Evolutionary conservation across 306 rosid species (phyloP).

Genomic region (Lithocarpus polystachyus): DNA sequence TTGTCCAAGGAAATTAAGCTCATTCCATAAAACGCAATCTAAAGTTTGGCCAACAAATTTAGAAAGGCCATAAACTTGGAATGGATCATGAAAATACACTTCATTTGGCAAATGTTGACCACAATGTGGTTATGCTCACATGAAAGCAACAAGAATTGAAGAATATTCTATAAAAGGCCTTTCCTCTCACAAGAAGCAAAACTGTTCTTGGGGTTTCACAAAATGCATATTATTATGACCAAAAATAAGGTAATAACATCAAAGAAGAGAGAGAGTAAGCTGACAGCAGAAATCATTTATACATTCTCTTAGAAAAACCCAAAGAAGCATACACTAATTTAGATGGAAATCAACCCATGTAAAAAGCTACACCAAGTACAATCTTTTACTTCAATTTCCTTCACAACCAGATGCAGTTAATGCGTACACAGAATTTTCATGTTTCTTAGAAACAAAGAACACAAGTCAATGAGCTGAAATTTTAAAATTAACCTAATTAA

Average conservation of each 20-base stretch:
- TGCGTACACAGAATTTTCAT: too few relatives aligned
- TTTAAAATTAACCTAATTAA: too few relatives aligned
- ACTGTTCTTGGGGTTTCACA: neutral
- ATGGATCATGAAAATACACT: neutral
- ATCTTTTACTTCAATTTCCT: too few relatives aligned
- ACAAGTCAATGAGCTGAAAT: too few relatives aligned
- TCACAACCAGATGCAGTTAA: too few relatives aligned
- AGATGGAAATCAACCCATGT: too few relatives aligned
- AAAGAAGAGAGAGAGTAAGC: neutral
- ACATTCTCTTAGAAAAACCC: neutral
- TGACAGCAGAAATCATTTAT: neutral
- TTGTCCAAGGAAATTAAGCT: neutral
- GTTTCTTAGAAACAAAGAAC: too few relatives aligned
- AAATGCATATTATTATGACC: neutral
- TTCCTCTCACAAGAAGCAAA: neutral
- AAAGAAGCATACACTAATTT: neutral
- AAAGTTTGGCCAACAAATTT: neutral
- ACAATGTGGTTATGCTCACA: neutral
- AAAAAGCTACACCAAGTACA: too few relatives aligned
- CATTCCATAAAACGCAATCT: neutral
- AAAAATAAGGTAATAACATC: neutral
- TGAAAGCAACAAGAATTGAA: neutral
- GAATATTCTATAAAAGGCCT: neutral
- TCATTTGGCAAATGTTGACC: neutral
- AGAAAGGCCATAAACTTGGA: slow-evolving; percentile 1